Evolutionary conservation across 2,329 filamentous ascomycete genomes (phyloP).

Genomic region (Stenocarpella maydis): DNA sequence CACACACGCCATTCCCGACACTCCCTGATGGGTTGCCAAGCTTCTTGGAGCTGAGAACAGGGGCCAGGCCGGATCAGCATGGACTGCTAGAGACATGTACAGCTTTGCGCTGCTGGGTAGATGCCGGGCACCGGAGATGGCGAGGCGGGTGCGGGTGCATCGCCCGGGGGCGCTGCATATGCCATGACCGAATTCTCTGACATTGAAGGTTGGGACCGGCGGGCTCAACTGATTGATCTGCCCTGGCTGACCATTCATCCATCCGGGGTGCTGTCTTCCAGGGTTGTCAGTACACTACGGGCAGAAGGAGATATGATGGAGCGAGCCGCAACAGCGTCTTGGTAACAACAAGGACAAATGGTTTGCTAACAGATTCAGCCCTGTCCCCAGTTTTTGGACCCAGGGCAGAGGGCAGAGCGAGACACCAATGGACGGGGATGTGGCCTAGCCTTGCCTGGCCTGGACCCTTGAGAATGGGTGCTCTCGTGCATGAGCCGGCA

Average conservation of each 20-base stretch:
- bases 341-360: constrained; percentile 36
- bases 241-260: constrained; percentile 11
- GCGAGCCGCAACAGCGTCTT: constrained; percentile 26
- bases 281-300: constrained; percentile 20
- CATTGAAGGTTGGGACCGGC: neutral
- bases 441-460: neutral
- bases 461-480: constrained; percentile 23
- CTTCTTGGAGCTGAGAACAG: neutral
- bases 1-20: neutral
- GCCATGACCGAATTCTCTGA: constrained; percentile 24
- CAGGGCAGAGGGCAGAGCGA: constrained; percentile 22
- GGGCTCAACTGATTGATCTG: neutral
- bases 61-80: constrained; percentile 14
- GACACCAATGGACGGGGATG: constrained; percentile 1
- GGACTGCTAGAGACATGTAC: constrained; percentile 9
- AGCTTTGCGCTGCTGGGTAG: constrained; percentile 14
- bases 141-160: constrained; percentile 6
- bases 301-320: neutral
- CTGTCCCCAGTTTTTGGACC: constrained; percentile 31
- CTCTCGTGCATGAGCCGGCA: neutral
- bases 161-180: neutral
- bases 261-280: constrained; percentile 1
- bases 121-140: constrained; percentile 25
- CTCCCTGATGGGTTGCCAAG: constrained; percentile 21
- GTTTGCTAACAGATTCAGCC: constrained; percentile 38